Base-by-base conservation (phyloP, 306 rosid species). In the Vigna angularis region DNA sequence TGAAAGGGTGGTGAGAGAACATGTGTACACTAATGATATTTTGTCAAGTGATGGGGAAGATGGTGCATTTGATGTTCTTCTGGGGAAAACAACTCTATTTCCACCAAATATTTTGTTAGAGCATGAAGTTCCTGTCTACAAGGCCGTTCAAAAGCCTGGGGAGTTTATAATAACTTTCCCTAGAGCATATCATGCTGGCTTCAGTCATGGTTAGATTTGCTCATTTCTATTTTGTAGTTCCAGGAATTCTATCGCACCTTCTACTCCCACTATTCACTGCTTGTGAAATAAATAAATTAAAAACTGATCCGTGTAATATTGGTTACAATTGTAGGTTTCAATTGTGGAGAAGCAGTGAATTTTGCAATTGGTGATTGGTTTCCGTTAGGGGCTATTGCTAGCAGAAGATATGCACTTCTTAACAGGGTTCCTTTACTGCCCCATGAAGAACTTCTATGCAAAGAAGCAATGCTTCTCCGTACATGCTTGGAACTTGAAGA, bases 261-360 rank as follows among this genome's bases (percentile, higher is more conserved):
- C 26, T 56, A 66, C 59, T 65, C 71, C 68, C 58, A 11, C 44
- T 69, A 38, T 74, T 52, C 61, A 73, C 38, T 18, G 18, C 63
- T 30, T 67, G 32, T 11, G 34, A 48, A 70, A 75, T 71, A 51
- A 44, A 9, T 16, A 14, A 42, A 9, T 42, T 42, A 9, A 59
- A 34, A 77, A 14, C n/a, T 80, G 72, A 78, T 81, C 38, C 14
- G n/a, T 57, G 42, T 36, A 36, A 17, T 80, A 59, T 73, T 79
- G 40, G 36, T 59, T 82, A 65, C 44, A 79, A 80, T 59, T 86
- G 11, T 78, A 96, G 99, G 99, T 78, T 96, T 96, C 81, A 96
- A 96, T 81, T 93, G 98, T 73, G 99, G 99, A 30, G 99, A 96
- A 83, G 99, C 99, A 7, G 98, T 96, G 86, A 96, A 96, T 86